Evolutionary conservation across 2,329 filamentous ascomycete species (phyloP).

Genomic region (Zymoseptoria crescenta): DNA sequence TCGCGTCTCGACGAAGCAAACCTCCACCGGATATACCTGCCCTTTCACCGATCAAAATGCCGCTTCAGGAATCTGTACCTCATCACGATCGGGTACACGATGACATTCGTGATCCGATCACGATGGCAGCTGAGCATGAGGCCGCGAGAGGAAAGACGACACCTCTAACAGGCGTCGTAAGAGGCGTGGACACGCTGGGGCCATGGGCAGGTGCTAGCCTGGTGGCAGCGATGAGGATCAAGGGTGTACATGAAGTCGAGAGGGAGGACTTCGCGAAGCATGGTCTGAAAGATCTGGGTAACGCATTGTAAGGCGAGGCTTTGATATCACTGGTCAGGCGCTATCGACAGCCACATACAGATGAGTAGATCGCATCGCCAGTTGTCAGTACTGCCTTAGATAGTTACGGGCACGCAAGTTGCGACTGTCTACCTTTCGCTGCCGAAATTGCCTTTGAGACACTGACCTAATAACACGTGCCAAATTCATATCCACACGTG

Average conservation of each 20-base stretch:
- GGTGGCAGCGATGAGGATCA: constrained; percentile 58
- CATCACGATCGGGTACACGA: constrained; percentile 22
- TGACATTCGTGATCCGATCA: constrained; percentile 39
- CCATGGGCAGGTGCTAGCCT: constrained; percentile 69
- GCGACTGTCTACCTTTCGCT: neutral
- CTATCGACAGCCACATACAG: neutral
- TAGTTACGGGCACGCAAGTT: neutral
- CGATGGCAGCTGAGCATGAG: constrained; percentile 48
- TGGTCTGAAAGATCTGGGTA: constrained; percentile 37
- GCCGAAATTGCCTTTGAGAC: neutral
- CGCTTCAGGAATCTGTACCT: constrained; percentile 18
- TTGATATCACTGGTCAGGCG: neutral
- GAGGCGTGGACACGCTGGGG: constrained; percentile 62
- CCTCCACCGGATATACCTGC: neutral
- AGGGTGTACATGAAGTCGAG: constrained; percentile 62
- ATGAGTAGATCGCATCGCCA: neutral
- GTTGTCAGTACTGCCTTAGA: neutral
- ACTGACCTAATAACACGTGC: neutral
- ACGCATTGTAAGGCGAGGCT: neutral
- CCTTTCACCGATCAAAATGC: constrained; percentile 17
- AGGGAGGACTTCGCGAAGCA: constrained; percentile 63
- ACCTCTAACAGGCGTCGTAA: constrained; percentile 50
- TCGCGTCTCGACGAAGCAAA: constrained; percentile 1
- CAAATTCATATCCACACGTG: neutral
- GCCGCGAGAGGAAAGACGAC: constrained; percentile 36